Conservation (phyloP, 129 eudicot genomes). For the Ambrosia artemisiifolia region DNA sequence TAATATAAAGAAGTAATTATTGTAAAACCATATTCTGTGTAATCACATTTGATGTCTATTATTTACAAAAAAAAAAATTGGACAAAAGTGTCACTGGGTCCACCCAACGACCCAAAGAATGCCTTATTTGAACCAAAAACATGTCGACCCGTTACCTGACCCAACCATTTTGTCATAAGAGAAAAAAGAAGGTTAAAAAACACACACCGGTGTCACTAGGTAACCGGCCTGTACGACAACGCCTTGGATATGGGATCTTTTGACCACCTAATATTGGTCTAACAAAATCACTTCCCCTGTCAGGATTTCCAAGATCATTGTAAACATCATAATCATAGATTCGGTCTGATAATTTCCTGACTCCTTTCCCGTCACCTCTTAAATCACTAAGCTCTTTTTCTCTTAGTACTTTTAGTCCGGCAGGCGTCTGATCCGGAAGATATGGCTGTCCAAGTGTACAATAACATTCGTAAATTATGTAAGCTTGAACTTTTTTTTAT, state of each 20-base stretch:
- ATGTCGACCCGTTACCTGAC: neutral
- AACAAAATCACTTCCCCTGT: conserved; percentile 58
- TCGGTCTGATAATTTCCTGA: conserved; percentile 73
- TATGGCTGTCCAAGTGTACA: conserved; percentile 60
- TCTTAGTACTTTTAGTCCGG: conserved; percentile 65
- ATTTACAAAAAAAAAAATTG: too few species aligned
- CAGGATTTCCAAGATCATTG: conserved; percentile 88
- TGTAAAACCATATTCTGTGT: too few species aligned
- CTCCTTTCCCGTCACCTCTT: conserved; percentile 82
- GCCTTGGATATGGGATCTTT: conserved; percentile 71
- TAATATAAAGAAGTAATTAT: too few species aligned
- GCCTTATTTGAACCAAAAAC: neutral
- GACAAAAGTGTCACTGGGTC: too few species aligned
- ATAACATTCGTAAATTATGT: neutral
- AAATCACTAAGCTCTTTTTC: conserved; percentile 70
- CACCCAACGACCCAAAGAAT: too few species aligned
- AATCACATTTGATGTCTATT: too few species aligned
- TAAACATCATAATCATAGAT: conserved; percentile 70
- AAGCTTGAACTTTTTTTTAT: neutral
- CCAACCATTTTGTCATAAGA: neutral
- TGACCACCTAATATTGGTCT: conserved; percentile 75
- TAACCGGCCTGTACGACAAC: conserved; percentile 90
- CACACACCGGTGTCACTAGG: conserved; percentile 62
- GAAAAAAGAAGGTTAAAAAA: neutral
- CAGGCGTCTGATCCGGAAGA: conserved; percentile 77